A percentile compares a stretch with the other conserved stretches of the same genome.
Evolutionary conservation across 73 alveolate genomes (phyloP).

Genomic region (Paramecium biaurelia): DNA sequence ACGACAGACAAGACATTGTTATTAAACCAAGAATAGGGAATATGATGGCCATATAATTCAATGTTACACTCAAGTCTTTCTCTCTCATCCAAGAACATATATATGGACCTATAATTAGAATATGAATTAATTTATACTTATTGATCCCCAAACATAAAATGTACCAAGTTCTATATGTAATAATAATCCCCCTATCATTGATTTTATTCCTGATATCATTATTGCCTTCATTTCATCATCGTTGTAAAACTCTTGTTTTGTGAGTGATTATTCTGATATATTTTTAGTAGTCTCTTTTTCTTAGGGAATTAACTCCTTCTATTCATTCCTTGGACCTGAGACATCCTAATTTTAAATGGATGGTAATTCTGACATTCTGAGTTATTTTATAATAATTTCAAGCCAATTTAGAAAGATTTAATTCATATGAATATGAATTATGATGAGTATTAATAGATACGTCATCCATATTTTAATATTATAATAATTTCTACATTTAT

Average conservation of each 20-base stretch:
- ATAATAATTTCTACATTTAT: neutral
- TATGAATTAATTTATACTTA: neutral
- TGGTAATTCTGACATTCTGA: slow-evolving; percentile 22
- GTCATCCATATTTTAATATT: neutral
- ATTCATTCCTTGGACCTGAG: neutral
- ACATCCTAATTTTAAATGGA: neutral
- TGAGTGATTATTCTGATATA: neutral
- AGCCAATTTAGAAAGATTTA: neutral
- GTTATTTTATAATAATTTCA: neutral
- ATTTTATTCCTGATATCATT: neutral
- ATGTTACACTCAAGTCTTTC: neutral
- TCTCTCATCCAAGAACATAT: neutral
- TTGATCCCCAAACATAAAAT: slow-evolving; percentile 29
- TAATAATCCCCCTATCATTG: slow-evolving; percentile 17
- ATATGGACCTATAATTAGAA: slow-evolving; percentile 16
- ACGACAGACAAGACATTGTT: neutral
- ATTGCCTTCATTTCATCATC: neutral
- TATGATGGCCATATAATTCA: neutral
- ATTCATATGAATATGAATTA: neutral
- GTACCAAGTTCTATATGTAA: slow-evolving; percentile 6
- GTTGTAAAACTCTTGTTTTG: neutral
- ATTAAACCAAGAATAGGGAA: slow-evolving; percentile 23
- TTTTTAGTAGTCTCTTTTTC: neutral
- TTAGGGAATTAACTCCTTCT: neutral
- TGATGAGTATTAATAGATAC: neutral